A percentile compares a stretch with the other conserved stretches of the same genome.
Conservation (phyloP, 805 yeast species). For the Lipomyces anomalus region DNA sequence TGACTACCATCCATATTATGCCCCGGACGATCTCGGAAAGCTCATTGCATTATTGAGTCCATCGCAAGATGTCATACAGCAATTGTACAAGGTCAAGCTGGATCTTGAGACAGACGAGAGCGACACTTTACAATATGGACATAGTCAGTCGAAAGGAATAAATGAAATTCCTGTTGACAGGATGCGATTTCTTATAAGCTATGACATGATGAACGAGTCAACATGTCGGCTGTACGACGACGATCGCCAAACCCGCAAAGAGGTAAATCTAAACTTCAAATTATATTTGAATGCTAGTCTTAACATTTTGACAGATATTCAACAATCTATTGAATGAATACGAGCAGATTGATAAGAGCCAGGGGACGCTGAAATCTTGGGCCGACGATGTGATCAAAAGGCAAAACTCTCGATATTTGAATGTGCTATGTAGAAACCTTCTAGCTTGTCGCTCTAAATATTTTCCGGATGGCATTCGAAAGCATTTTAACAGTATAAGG, state of each 20-base stretch:
- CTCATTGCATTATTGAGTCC: constrained; percentile 7
- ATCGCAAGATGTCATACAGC: background rate
- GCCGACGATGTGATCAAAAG: no score
- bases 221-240: background rate
- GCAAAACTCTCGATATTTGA: no score
- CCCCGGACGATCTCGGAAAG: constrained; percentile 8
- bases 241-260: background rate
- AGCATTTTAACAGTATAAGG: no score
- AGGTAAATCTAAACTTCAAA: no score
- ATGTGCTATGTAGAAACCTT: background rate
- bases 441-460: background rate
- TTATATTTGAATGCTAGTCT: no score
- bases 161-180: background rate
- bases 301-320: no score
- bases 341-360: no score
- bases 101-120: background rate
- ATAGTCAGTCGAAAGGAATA: background rate
- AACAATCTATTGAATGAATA: no score
- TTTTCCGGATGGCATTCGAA: no score
- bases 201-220: background rate
- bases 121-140: background rate
- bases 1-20: constrained; percentile 8
- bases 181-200: background rate
- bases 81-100: background rate
- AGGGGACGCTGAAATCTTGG: no score